Evolutionary conservation across 73 alveolate genomes (phyloP).

Genomic region (Tetrahymena malaccensis): DNA sequence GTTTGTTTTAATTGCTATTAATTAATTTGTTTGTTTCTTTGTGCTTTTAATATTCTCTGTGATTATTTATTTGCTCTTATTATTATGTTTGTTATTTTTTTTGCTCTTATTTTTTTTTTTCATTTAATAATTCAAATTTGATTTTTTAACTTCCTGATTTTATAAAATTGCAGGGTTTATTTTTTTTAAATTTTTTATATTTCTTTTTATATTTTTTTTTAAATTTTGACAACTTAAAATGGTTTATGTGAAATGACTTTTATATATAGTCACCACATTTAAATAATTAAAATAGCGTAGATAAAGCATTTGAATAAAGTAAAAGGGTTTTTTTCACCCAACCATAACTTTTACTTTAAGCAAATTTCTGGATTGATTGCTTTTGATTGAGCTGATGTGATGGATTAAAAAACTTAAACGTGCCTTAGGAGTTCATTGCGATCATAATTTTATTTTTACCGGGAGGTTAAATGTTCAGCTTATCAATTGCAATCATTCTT

Average conservation of each 20-base stretch:
- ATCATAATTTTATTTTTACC: background rate
- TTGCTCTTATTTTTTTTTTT: background rate
- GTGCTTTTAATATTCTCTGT: background rate
- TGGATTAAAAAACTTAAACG: background rate
- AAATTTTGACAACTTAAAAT: background rate
- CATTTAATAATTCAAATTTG: background rate
- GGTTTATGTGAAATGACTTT: background rate
- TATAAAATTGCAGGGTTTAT: background rate
- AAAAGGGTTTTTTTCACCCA: background rate
- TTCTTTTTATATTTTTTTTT: background rate
- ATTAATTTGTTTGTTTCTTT: background rate
- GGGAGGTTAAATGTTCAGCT: background rate
- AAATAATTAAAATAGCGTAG: background rate
- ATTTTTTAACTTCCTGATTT: background rate
- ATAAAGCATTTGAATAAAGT: background rate
- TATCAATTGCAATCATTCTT: background rate
- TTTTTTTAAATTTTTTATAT: background rate
- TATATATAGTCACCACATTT: background rate
- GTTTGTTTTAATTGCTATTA: background rate
- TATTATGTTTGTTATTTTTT: too few relatives aligned
- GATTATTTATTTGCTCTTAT: background rate
- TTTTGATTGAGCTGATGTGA: background rate
- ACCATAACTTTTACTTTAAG: background rate
- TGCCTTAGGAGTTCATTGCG: constrained; percentile 2
- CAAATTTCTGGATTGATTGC: background rate